phyloP scores from a whole-genome alignment of 2,329 filamentous ascomycete species.

The Cercospora sp. region DNA sequence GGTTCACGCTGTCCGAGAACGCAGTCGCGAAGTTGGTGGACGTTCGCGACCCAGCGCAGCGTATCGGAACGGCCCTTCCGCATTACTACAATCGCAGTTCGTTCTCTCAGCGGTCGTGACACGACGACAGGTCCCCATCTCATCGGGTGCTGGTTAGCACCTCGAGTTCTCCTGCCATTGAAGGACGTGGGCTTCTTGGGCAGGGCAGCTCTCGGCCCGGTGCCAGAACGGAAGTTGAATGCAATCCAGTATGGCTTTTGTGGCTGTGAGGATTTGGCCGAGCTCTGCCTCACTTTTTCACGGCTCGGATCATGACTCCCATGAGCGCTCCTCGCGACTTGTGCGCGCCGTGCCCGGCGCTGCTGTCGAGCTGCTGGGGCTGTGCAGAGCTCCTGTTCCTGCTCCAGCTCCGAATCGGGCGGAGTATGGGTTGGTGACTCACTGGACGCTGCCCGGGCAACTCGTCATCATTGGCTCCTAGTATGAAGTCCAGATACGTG shows the following conservation, averaged over 20 bases:
- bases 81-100: background rate
- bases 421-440: background rate
- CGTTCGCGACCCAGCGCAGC: background rate
- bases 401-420: background rate
- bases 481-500: constrained; percentile 14
- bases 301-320: background rate
- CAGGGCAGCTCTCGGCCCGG: background rate
- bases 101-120: background rate
- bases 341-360: background rate
- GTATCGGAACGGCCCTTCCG: background rate
- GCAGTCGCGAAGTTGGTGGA: background rate
- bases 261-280: background rate
- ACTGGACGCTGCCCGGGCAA: background rate
- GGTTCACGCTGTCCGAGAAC: background rate
- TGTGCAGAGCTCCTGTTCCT: background rate
- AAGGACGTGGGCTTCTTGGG: background rate
- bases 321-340: background rate
- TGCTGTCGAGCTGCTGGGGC: background rate
- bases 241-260: background rate
- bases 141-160: background rate
- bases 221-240: background rate
- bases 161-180: background rate
- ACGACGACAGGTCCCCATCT: background rate
- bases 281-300: background rate
- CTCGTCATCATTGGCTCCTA: background rate